Conservation (phyloP, 2,329 filamentous ascomycete species). For the Chalara sp. region DNA sequence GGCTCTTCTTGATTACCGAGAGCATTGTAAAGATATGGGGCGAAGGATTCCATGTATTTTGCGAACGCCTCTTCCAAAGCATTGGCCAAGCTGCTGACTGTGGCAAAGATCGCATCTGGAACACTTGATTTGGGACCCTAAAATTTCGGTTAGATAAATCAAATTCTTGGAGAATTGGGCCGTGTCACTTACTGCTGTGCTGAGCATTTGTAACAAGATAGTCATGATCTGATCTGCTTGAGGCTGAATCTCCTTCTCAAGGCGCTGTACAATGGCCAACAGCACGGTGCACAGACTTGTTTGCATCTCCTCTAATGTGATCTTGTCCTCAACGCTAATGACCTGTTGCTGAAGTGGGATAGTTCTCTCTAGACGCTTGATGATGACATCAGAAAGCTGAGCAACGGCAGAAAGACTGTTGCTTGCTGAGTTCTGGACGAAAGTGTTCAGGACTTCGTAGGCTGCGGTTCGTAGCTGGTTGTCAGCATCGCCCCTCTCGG, state of each 20-base stretch:
- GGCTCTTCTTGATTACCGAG: constrained; percentile 94
- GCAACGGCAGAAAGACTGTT: constrained; percentile 79
- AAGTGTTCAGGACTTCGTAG: constrained; percentile 94
- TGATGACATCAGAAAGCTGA: constrained; percentile 76
- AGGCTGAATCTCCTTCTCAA: constrained; percentile 85
- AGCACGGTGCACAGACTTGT: constrained; percentile 89
- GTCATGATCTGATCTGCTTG: constrained; percentile 94
- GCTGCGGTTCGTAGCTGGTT: constrained; percentile 88
- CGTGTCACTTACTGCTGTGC: constrained; percentile 40
- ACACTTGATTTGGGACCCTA: constrained; percentile 78
- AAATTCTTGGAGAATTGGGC: no score
- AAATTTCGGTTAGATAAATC: no score
- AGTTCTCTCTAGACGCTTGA: constrained; percentile 87
- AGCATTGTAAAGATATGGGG: constrained; percentile 87
- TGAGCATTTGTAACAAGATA: constrained; percentile 73
- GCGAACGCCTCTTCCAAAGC: constrained; percentile 87
- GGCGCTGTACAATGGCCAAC: constrained; percentile 81
- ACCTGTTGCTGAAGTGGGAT: constrained; percentile 86
- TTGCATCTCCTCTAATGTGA: constrained; percentile 95
- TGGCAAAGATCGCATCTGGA: constrained; percentile 87
- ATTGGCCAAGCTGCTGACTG: constrained; percentile 85
- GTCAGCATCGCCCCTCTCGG: constrained; percentile 74
- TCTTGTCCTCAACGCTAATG: constrained; percentile 92
- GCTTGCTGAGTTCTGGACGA: constrained; percentile 82
- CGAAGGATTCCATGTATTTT: constrained; percentile 96